These are phyloP conservation scores for Pelagophyceae sp. DNA, from an alignment of 352 stramenopile species.

Conservation along the genomic window DNA sequence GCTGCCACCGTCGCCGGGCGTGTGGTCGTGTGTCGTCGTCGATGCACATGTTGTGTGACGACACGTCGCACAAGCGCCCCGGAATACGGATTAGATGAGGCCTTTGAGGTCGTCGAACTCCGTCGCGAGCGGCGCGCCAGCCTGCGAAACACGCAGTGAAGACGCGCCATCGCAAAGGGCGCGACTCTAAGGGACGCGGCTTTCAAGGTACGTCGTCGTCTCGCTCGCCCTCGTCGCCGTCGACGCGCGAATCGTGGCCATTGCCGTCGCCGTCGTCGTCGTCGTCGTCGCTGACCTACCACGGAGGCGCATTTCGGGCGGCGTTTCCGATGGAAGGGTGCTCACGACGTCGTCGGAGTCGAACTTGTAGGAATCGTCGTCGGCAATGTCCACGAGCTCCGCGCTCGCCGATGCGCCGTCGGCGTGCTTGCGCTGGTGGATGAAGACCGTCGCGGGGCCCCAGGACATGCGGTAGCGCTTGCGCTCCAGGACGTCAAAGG, in stretches of 20 bases:
- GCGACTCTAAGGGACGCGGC: too few species aligned
- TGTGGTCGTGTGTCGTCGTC: too few species aligned
- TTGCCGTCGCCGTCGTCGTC: slow-evolving; percentile 11
- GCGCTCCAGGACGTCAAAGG: slow-evolving; percentile 44
- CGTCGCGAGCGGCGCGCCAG: too few species aligned
- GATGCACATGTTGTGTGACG: too few species aligned
- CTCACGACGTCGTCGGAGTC: background rate
- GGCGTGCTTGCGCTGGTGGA: slow-evolving; percentile 25
- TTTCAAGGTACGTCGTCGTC: slow-evolving; percentile 10
- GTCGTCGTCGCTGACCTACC: background rate
- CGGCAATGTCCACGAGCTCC: slow-evolving; percentile 1
- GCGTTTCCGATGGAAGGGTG: background rate
- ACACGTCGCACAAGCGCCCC: too few species aligned
- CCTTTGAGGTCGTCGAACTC: background rate
- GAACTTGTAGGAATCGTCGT: slow-evolving; percentile 10
- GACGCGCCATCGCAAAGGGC: too few species aligned
- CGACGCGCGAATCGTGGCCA: slow-evolving; percentile 1
- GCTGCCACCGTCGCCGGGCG: too few species aligned
- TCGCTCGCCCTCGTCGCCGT: slow-evolving; percentile 14
- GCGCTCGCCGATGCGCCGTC: slow-evolving; percentile 4
- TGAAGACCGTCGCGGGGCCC: slow-evolving; percentile 41
- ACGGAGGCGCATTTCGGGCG: background rate
- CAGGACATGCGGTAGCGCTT: slow-evolving; percentile 39
- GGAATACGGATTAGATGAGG: too few species aligned
- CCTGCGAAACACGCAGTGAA: too few species aligned